Percentiles rank a stretch among this genome's conserved stretches.
phyloP scores from a whole-genome alignment of 108 stramenopile genomes.

The Nitzschia sp. region DNA sequence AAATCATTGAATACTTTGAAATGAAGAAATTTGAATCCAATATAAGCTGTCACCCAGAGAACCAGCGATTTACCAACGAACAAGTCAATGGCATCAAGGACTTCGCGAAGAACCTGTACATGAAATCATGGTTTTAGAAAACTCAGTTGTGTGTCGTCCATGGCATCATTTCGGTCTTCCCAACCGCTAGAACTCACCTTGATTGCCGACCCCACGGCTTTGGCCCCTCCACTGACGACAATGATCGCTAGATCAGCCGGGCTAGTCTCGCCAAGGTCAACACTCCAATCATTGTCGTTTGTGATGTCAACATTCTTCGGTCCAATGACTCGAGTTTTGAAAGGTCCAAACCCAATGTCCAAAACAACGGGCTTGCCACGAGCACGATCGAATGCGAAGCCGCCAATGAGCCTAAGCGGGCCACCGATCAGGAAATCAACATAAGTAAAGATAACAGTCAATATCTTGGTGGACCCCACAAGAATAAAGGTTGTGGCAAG shows the following conservation, averaged over 20 bases:
- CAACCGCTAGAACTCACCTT: background rate
- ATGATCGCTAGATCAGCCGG: constrained; percentile 43
- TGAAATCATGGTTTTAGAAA: too few relatives aligned
- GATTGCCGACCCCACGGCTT: constrained; percentile 67
- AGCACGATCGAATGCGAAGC: constrained; percentile 85
- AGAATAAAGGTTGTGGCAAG: constrained; percentile 91
- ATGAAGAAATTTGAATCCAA: constrained; percentile 90
- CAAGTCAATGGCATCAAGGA: constrained; percentile 81
- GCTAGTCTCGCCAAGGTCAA: constrained; percentile 54
- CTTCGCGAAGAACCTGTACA: constrained; percentile 66
- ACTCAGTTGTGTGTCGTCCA: too few relatives aligned
- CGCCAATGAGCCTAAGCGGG: constrained; percentile 77
- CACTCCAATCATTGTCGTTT: constrained; percentile 14
- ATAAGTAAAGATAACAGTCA: constrained; percentile 87
- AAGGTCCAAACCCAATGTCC: constrained; percentile 83
- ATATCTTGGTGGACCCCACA: constrained; percentile 89
- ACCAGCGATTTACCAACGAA: constrained; percentile 90
- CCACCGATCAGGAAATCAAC: constrained; percentile 71
- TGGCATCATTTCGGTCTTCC: too few relatives aligned
- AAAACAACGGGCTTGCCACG: constrained; percentile 85
- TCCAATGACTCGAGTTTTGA: constrained; percentile 83
- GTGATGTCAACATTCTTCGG: constrained; percentile 56
- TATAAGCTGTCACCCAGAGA: constrained; percentile 81
- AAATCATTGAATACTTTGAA: constrained; percentile 93
- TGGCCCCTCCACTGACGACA: constrained; percentile 62